Base-by-base conservation (phyloP, 768 basidiomycete species). In the Leucosporidium scottii region DNA sequence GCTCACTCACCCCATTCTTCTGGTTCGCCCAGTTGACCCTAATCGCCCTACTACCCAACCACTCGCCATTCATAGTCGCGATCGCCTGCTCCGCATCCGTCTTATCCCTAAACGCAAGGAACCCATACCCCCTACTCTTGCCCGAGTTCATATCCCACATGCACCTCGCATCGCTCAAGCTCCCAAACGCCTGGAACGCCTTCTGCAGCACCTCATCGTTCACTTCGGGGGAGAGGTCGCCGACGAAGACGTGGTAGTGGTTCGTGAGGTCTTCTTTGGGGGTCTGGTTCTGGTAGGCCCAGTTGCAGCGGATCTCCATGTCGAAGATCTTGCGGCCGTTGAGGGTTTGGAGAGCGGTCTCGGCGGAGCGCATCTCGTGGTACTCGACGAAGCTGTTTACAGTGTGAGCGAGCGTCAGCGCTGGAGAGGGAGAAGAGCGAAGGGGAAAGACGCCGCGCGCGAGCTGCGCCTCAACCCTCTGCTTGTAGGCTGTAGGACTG, bases 141-240 rank as follows among this genome's bases (percentile, higher is more conserved):
- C 96, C 96, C 62, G 93, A 94, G 81, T 93, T 96, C 92, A 98
- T 97, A 79, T 99, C 96, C 94, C 94, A 98, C 94, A 98, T 98
- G 68, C 98, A 96, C 44, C 96, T 86, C 59, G 94, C 94, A 79
- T 99, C 96, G 61, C 91, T 93, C 81, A 99, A 84, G 69, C 89
- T 89, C 39, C 93, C 93, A 78, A 99, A 99, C 49, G 94, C 94
- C 75, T 86, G 87, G 83, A 99, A 99, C 10, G 96, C 96, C 82
- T 98, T 97, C 66, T 82, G 88, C 70, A 99, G 86, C 63, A 97
- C 91, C 23, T 93, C 93, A 75, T 99, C 96, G 78, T 92, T 98
- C 78, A 99, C 93, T 79, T 99, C 96, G 28, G 96, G 94, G 74
- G 90, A 92, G 75, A 99, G 89, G 82, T 99, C 96, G n/a, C 96